A percentile compares a stretch with the other conserved stretches of the same genome.
Evolutionary conservation across 1,284 basidiomycete genomes (phyloP).

Genomic region (Cutaneotrichosporon cavernicola): DNA sequence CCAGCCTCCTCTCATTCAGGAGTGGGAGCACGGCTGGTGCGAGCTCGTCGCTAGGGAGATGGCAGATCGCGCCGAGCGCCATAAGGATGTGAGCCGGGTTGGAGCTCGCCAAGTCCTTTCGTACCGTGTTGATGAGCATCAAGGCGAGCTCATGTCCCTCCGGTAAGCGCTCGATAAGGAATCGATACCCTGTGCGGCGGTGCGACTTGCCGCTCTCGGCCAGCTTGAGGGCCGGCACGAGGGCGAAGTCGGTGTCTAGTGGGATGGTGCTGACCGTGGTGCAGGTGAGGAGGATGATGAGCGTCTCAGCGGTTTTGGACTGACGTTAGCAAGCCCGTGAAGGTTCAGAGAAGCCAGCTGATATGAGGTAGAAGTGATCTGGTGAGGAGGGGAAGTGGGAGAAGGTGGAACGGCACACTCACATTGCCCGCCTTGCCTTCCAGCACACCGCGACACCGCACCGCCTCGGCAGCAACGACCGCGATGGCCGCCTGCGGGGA

Average conservation of each 20-base stretch:
- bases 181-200: conserved; percentile 46
- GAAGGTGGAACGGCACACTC: conserved; percentile 12
- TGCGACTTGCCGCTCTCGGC: conserved; percentile 42
- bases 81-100: conserved; percentile 34
- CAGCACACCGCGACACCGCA: conserved; percentile 26
- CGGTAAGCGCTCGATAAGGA: conserved; percentile 40
- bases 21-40: conserved; percentile 45
- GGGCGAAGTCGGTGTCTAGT: conserved; percentile 35
- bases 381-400: neutral
- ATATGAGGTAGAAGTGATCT: neutral
- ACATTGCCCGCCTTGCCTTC: conserved; percentile 26
- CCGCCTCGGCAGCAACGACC: conserved; percentile 30
- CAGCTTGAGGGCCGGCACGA: conserved; percentile 45
- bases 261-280: conserved; percentile 20
- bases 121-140: conserved; percentile 50
- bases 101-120: conserved; percentile 46
- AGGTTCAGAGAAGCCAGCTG: no score
- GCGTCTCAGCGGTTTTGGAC: conserved; percentile 37
- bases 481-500: conserved; percentile 37
- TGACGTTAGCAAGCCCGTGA: conserved; percentile 12
- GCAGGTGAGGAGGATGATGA: conserved; percentile 44
- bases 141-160: conserved; percentile 42
- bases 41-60: conserved; percentile 42
- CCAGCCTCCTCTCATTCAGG: conserved; percentile 29
- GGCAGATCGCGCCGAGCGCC: conserved; percentile 40